Conservation (phyloP, 2,329 filamentous ascomycete species). For the Calonectria hawksworthii region DNA sequence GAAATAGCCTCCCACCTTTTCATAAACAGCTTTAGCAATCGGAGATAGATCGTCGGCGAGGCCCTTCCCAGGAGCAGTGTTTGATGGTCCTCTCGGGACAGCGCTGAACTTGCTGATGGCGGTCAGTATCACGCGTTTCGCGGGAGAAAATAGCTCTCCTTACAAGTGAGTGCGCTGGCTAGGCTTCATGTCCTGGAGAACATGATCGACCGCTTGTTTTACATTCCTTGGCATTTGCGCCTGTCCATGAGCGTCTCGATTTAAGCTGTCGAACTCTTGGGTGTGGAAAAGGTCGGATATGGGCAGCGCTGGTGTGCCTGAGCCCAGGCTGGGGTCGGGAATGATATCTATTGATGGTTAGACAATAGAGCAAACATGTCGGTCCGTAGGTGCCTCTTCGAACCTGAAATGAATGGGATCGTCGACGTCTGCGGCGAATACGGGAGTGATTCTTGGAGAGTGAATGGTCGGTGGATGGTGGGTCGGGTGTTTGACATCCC, state of each 20-base stretch:
- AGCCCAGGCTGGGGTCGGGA: conserved; percentile 73
- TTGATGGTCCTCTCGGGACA: conserved; percentile 42
- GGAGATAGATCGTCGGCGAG: conserved; percentile 63
- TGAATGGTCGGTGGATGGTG: conserved; percentile 63
- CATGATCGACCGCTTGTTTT: conserved; percentile 79
- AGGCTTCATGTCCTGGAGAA: conserved; percentile 80
- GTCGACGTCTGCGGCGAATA: conserved; percentile 87
- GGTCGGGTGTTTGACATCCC: conserved; percentile 41
- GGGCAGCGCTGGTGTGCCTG: conserved; percentile 65
- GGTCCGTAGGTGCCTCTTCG: conserved; percentile 37
- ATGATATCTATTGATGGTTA: conserved; percentile 69
- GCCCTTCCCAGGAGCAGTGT: conserved; percentile 41
- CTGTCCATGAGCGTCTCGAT: conserved; percentile 74
- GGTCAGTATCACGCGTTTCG: conserved; percentile 43
- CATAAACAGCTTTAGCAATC: conserved; percentile 59
- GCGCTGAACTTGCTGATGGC: conserved; percentile 66
- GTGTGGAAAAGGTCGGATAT: conserved; percentile 66
- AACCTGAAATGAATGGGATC: conserved; percentile 83
- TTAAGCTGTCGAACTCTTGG: conserved; percentile 75
- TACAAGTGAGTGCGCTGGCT: conserved; percentile 80
- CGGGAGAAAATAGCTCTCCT: conserved; percentile 38
- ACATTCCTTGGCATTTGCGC: conserved; percentile 74
- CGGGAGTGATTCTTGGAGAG: conserved; percentile 82
- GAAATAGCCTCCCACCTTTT: conserved; percentile 57
- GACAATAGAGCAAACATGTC: conserved; percentile 6